Evolutionary conservation across 805 yeast genomes (phyloP).

Genomic region (Candida ovalis): DNA sequence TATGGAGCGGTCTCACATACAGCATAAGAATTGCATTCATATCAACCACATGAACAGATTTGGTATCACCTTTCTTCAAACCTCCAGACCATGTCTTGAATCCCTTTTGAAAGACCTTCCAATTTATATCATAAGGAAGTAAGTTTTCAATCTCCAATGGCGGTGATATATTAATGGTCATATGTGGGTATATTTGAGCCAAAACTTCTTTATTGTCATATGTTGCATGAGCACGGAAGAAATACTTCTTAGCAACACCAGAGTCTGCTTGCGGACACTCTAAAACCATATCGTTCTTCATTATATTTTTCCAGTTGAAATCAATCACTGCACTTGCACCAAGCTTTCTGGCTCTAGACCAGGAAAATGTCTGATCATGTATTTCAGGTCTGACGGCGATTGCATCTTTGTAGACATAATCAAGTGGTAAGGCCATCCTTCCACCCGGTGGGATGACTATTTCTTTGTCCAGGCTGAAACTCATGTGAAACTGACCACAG

Average conservation of each 20-base stretch:
- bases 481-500: constrained; percentile 31
- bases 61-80: constrained; percentile 60
- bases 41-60: constrained; percentile 77
- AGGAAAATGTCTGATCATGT: constrained; percentile 47
- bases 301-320: constrained; percentile 62
- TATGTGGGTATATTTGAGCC: constrained; percentile 75
- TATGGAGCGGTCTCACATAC: constrained; percentile 60
- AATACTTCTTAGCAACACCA: constrained; percentile 36
- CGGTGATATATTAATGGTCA: constrained; percentile 72
- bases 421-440: constrained; percentile 69
- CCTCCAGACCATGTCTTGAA: constrained; percentile 62
- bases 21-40: constrained; percentile 66
- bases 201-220: constrained; percentile 67
- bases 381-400: constrained; percentile 62
- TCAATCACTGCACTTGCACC: constrained; percentile 15
- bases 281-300: constrained; percentile 47
- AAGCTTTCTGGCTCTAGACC: constrained; percentile 53
- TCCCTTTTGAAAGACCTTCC: constrained; percentile 73
- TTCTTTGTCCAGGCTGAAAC: constrained; percentile 28
- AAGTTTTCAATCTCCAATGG: constrained; percentile 84
- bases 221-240: constrained; percentile 68
- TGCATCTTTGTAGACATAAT: constrained; percentile 53
- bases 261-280: constrained; percentile 49
- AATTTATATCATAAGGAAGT: constrained; percentile 76
- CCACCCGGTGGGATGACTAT: constrained; percentile 51